These are phyloP conservation scores for Boletus sp. DNA, from an alignment of 768 basidiomycete genomes.

Conservation along the genomic window DNA sequence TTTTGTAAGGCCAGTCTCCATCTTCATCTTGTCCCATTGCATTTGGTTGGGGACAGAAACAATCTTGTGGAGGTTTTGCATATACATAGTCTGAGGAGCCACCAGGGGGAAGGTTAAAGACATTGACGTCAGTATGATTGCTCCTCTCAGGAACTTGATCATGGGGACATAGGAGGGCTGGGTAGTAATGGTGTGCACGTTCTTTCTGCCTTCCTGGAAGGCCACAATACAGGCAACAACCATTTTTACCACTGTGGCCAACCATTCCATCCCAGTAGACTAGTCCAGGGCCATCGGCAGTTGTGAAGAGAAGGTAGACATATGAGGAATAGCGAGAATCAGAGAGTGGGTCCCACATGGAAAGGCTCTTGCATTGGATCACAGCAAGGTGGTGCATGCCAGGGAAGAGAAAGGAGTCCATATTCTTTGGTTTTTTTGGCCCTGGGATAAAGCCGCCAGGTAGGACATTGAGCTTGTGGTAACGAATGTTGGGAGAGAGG, in stretches of 20 bases:
- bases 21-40: neutral
- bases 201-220: neutral
- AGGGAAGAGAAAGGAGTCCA: constrained; percentile 2
- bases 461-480: neutral
- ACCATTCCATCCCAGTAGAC: constrained; percentile 34
- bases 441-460: constrained; percentile 4
- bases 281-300: constrained; percentile 31
- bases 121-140: constrained; percentile 31
- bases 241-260: constrained; percentile 33
- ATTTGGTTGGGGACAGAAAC: neutral
- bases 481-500: constrained; percentile 2
- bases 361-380: neutral
- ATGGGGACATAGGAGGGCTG: constrained; percentile 27
- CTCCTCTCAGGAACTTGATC: constrained; percentile 25
- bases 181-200: constrained; percentile 39
- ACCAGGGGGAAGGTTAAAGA: constrained; percentile 11
- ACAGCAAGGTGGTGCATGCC: constrained; percentile 3
- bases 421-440: neutral
- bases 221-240: constrained; percentile 36
- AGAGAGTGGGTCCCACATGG: neutral
- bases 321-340: too few species aligned
- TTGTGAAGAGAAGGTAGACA: constrained; percentile 3
- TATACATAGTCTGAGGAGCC: neutral
- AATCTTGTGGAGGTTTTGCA: neutral
- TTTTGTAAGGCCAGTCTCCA: neutral